These are phyloP conservation scores for Suhomyces wounanorum DNA, from an alignment of 1,139 yeast genomes.

Conservation along the genomic window DNA sequence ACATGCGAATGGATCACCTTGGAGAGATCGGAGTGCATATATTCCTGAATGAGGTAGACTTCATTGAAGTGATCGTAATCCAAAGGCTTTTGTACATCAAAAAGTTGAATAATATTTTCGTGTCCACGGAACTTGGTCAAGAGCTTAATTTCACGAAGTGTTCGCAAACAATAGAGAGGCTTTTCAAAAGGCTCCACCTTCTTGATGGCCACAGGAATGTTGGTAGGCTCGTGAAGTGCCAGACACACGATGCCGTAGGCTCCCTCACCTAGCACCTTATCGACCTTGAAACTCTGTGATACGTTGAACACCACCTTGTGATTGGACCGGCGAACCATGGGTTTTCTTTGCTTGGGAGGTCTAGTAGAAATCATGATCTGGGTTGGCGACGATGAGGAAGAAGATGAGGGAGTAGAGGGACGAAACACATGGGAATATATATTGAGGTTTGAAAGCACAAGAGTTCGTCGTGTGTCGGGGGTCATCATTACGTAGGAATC, in stretches of 20 bases:
- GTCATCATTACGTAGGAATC: not conserved
- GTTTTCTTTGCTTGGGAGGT: constrained; percentile 1
- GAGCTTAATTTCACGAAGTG: constrained; percentile 44
- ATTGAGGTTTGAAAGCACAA: constrained; percentile 7
- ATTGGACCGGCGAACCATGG: constrained; percentile 1
- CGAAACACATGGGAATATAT: constrained; percentile 7
- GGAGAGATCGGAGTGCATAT: constrained; percentile 70
- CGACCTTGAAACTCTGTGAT: constrained; percentile 36
- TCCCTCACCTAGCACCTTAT: constrained; percentile 48
- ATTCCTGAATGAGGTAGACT: constrained; percentile 69
- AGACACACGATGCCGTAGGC: constrained; percentile 49
- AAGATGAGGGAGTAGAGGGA: not conserved
- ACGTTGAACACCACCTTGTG: constrained; percentile 24
- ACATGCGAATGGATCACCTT: constrained; percentile 55
- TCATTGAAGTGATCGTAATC: constrained; percentile 52
- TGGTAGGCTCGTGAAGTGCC: constrained; percentile 42
- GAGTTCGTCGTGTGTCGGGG: not conserved
- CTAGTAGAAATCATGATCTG: constrained; percentile 10
- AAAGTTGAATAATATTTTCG: constrained; percentile 43
- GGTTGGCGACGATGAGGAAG: not conserved
- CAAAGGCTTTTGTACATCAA: constrained; percentile 41
- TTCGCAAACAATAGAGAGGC: constrained; percentile 39
- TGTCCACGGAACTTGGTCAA: constrained; percentile 39
- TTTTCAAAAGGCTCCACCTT: constrained; percentile 44
- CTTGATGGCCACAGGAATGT: constrained; percentile 43